phyloP scores from a whole-genome alignment of 1,139 yeast species.

The Kluyveromyces marxianus region DNA sequence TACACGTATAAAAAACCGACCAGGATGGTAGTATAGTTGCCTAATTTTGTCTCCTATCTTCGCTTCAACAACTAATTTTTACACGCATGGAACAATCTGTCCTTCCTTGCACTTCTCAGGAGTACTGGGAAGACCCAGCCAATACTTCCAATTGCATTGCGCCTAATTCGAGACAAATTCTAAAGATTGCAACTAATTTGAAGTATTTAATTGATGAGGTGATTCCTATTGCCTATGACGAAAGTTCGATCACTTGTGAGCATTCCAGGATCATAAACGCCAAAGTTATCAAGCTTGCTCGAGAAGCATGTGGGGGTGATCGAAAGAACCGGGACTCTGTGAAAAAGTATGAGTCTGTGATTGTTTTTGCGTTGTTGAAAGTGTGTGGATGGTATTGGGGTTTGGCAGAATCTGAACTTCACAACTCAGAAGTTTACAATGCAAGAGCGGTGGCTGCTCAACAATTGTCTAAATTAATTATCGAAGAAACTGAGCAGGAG shows the following conservation, averaged over 20 bases:
- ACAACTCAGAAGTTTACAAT: conserved; percentile 56
- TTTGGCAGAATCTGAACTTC: conserved; percentile 52
- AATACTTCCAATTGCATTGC: conserved; percentile 4
- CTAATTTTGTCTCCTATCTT: too few relatives aligned
- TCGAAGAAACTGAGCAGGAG: conserved; percentile 51
- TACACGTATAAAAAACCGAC: too few relatives aligned
- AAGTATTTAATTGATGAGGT: conserved; percentile 64
- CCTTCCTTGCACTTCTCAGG: conserved; percentile 8
- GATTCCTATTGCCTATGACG: conserved; percentile 56
- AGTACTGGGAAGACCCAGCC: conserved; percentile 8
- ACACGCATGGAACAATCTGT: not conserved
- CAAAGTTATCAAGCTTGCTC: conserved; percentile 51
- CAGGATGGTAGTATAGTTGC: too few relatives aligned
- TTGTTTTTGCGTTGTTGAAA: conserved; percentile 62
- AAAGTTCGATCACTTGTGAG: conserved; percentile 43
- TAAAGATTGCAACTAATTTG: conserved; percentile 66
- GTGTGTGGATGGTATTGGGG: conserved; percentile 76
- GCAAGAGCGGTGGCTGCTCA: conserved; percentile 66
- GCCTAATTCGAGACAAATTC: conserved; percentile 63
- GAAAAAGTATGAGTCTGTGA: conserved; percentile 55
- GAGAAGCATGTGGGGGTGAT: conserved; percentile 76
- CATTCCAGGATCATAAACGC: conserved; percentile 58
- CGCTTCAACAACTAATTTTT: not conserved
- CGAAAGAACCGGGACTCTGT: conserved; percentile 55
- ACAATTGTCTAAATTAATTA: conserved; percentile 57